These are phyloP conservation scores for Amanita fuliginea DNA, from an alignment of 768 basidiomycete species.

Conservation along the genomic window DNA sequence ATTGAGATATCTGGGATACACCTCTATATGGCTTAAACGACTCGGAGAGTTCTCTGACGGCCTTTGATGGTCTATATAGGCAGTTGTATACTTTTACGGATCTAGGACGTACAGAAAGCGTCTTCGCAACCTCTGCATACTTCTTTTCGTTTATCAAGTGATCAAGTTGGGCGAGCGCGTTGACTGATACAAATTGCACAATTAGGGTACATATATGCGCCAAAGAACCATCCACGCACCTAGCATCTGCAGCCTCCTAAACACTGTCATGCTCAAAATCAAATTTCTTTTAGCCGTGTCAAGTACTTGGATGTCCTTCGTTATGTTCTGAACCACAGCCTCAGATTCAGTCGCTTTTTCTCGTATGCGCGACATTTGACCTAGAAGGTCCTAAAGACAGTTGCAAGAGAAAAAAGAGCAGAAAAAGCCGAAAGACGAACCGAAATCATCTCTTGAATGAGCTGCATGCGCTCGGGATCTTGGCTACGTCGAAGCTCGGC, in stretches of 20 bases:
- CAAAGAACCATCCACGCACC: conserved; percentile 35
- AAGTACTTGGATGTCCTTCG: conserved; percentile 90
- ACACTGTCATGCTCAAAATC: conserved; percentile 75
- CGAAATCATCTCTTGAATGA: conserved; percentile 94
- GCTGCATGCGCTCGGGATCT: conserved; percentile 80
- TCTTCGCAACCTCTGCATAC: conserved; percentile 78
- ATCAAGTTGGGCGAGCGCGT: conserved; percentile 73
- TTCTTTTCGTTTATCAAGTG: conserved; percentile 66
- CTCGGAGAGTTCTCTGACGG: conserved; percentile 75
- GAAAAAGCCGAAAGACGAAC: conserved; percentile 32
- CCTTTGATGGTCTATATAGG: conserved; percentile 30
- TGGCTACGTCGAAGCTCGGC: conserved; percentile 64
- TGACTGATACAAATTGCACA: conserved; percentile 36
- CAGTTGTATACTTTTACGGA: not conserved
- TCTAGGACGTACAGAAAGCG: conserved; percentile 43
- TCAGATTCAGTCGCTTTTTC: conserved; percentile 97
- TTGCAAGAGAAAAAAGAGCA: not conserved
- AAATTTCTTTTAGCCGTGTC: conserved; percentile 93
- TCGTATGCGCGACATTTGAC: conserved; percentile 91
- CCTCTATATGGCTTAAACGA: conserved; percentile 73
- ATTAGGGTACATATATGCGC: not conserved
- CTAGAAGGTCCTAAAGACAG: conserved; percentile 66
- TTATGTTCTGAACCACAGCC: conserved; percentile 90
- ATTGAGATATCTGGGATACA: conserved; percentile 64
- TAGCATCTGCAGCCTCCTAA: conserved; percentile 90